Base-by-base conservation (phyloP, 1,284 basidiomycete genomes). In the Leccinum glutinopallens region DNA sequence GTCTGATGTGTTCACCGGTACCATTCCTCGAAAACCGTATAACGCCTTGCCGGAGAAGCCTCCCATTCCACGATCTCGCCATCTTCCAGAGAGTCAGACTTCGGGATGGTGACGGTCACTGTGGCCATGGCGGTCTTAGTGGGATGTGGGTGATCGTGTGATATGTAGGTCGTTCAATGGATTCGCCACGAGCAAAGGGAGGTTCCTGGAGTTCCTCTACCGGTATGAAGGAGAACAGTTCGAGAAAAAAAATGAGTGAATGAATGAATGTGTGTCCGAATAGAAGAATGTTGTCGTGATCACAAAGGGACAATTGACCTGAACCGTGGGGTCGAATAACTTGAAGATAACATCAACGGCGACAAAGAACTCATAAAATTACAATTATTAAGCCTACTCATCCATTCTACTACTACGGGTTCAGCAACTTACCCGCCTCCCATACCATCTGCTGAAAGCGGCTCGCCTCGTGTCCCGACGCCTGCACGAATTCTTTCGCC, bases 401-500 rank as follows among this genome's bases (percentile, higher is more conserved):
- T 29, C 19, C 3, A 22, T 49, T 49, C 46, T 22, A 49, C 51
- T 29, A 29, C 25, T 17, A 56, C 2, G 46, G 3, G 12, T 19
- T 49, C 66, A 75, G 59, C 61, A 66, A 51, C 6, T 3, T 58
- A 4, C 9, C 41, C 1, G 67, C 73, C 7, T 58, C 0, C 15
- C 73, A 63, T 0, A 74, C 63, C 72, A 76, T 63, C 41, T 60
- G 43, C 5, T 76, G 67, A 63, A 75, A 73, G 2, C 4, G n/a
- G 19, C 33, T 62, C 8, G 33, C 15, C 3, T 55, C 43, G 19
- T 19, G 43, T 22, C 59, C 58, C 7, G 37, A 55, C 2, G 25
- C 63, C 33, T 68, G 65, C 19, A 76, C 70, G 65, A 73, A 82
- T 41, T 77, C 77, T 41, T 62, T 68, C 9, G 76, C 75, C 68